Evolutionary conservation across 73 alveolate species (phyloP).

Genomic region (Tetrahymena thermophila): DNA sequence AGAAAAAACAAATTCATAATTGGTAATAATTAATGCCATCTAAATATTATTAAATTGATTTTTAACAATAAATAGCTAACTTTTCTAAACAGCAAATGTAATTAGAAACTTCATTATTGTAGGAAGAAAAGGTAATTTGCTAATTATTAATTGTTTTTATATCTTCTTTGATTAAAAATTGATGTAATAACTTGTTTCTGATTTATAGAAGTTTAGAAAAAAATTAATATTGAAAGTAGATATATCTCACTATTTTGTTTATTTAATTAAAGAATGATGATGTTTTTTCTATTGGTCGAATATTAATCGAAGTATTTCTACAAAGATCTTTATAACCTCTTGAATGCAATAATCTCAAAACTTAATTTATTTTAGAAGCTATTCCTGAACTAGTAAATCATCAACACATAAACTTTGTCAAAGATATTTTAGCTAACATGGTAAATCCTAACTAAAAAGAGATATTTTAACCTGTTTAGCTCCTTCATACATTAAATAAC

Average conservation of each 20-base stretch:
- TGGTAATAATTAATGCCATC: neutral
- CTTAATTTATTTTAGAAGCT: neutral
- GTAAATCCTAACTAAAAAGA: neutral
- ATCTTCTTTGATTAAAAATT: too few relatives aligned
- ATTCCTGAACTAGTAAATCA: neutral
- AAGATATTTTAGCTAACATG: neutral
- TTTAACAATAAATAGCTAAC: neutral
- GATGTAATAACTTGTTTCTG: neutral
- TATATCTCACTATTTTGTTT: neutral
- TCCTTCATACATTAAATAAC: neutral
- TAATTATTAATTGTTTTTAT: too few relatives aligned
- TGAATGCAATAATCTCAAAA: neutral
- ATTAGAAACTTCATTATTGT: neutral
- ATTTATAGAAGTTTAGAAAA: neutral
- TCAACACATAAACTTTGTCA: neutral
- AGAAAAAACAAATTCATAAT: too few relatives aligned
- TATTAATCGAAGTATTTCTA: neutral
- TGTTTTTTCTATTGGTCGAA: neutral
- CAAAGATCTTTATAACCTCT: neutral
- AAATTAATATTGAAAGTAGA: neutral
- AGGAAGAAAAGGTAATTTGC: neutral
- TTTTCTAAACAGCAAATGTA: neutral
- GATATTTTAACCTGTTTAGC: neutral
- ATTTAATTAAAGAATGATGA: neutral
- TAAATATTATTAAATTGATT: too few relatives aligned